phyloP scores from a whole-genome alignment of 768 basidiomycete genomes.

The Peribolospora kevripleyi region DNA sequence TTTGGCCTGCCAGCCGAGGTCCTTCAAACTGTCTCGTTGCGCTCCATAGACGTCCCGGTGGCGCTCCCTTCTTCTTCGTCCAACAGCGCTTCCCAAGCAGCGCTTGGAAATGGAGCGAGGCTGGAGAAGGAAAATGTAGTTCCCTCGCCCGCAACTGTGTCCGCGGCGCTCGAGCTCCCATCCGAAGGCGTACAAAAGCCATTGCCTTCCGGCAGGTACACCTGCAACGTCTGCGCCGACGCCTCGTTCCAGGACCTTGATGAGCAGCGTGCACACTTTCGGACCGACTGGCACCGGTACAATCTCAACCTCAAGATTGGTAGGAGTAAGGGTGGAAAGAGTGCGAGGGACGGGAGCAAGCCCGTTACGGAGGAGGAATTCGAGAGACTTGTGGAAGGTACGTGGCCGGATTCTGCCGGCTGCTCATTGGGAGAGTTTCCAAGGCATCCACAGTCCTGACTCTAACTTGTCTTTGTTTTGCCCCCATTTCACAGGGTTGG shows the following conservation, averaged over 20 bases:
- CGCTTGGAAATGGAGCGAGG: no score
- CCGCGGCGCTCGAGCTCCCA: background rate
- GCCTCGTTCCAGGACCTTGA: constrained; percentile 45
- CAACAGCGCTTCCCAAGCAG: no score
- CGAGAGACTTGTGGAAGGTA: constrained; percentile 56
- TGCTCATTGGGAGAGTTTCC: background rate
- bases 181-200: constrained; percentile 7
- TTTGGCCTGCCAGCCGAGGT: no score
- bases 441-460: background rate
- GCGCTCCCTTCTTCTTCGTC: no score
- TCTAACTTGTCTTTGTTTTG: background rate
- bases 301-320: constrained; percentile 49
- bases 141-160: no score
- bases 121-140: no score
- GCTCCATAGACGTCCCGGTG: no score
- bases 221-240: constrained; percentile 18
- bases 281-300: constrained; percentile 94
- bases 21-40: no score
- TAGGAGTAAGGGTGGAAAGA: no score
- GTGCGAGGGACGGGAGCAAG: constrained; percentile 23
- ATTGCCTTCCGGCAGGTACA: constrained; percentile 10
- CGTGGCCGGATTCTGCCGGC: constrained; percentile 9
- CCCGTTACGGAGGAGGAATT: constrained; percentile 49
- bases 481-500: constrained; percentile 30
- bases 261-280: constrained; percentile 64